Evolutionary conservation across 495 filamentous ascomycete genomes (phyloP).

Genomic region (Daldinia concentrica): DNA sequence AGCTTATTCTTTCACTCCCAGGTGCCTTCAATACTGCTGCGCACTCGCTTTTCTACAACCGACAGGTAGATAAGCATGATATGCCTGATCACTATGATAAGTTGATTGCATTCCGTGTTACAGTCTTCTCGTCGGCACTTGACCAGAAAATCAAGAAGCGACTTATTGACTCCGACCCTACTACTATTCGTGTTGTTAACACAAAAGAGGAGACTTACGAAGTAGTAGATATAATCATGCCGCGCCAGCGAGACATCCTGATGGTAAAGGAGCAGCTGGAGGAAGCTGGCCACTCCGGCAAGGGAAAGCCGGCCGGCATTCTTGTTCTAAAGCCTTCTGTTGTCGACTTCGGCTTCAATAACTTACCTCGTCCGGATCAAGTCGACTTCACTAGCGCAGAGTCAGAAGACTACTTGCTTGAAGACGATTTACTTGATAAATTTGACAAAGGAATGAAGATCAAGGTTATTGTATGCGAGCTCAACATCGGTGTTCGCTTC

Average conservation of each 20-base stretch:
- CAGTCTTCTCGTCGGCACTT: conserved; percentile 22
- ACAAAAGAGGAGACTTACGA: conserved; percentile 41
- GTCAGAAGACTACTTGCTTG: conserved; percentile 69
- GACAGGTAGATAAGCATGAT: conserved; percentile 22
- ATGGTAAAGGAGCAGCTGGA: conserved; percentile 40
- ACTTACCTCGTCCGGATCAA: conserved; percentile 52
- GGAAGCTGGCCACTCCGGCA: conserved; percentile 28
- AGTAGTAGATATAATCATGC: conserved; percentile 32
- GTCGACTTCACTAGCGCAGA: conserved; percentile 30
- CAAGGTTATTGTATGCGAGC: conserved; percentile 66
- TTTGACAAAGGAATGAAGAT: conserved; percentile 83
- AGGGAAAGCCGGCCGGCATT: conserved; percentile 52
- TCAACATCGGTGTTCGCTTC: conserved; percentile 67
- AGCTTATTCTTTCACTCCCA: conserved; percentile 63
- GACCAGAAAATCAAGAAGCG: conserved; percentile 16
- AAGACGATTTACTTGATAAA: conserved; percentile 67
- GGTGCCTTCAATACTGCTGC: conserved; percentile 77
- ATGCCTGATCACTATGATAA: conserved; percentile 25
- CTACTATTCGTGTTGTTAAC: conserved; percentile 33
- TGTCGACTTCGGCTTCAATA: conserved; percentile 51
- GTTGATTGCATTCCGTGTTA: conserved; percentile 36
- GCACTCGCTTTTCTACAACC: conserved; percentile 41
- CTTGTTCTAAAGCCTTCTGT: conserved; percentile 49
- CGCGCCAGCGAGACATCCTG: conserved; percentile 34
- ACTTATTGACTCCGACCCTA: conserved; percentile 31